A percentile compares a stretch with the other conserved stretches of the same genome.
phyloP scores from a whole-genome alignment of 768 basidiomycete genomes.

The Coprinellus micaceus region DNA sequence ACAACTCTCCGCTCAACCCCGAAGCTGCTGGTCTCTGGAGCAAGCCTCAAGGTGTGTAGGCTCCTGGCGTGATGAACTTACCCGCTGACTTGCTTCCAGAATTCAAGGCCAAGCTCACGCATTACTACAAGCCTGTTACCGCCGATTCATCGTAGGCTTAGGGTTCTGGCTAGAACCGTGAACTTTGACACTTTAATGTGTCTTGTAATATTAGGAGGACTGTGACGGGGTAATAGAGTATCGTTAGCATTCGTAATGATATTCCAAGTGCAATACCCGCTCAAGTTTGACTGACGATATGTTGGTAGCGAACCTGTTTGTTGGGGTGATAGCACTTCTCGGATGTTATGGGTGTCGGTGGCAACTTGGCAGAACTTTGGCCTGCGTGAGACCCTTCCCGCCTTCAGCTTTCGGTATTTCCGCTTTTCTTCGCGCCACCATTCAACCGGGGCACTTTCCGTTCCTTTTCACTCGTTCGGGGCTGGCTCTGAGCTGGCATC shows the following conservation, averaged over 20 bases:
- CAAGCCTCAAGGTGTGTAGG: constrained; percentile 53
- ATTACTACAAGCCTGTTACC: constrained; percentile 60
- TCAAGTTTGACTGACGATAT: too few relatives aligned
- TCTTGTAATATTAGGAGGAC: not conserved
- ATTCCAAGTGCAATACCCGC: too few relatives aligned
- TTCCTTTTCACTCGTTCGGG: not conserved
- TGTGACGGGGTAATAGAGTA: too few relatives aligned
- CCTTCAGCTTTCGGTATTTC: not conserved
- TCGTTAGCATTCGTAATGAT: too few relatives aligned
- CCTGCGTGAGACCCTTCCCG: too few relatives aligned
- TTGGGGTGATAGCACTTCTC: too few relatives aligned
- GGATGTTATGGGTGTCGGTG: too few relatives aligned
- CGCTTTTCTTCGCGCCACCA: not conserved
- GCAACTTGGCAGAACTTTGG: too few relatives aligned
- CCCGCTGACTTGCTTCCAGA: constrained; percentile 33
- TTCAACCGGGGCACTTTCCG: not conserved
- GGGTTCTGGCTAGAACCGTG: too few relatives aligned
- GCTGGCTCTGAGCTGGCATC: not conserved
- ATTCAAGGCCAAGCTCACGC: constrained; percentile 71
- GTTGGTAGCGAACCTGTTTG: too few relatives aligned
- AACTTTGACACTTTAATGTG: not conserved
- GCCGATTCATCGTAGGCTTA: constrained; percentile 32
- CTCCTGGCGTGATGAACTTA: not conserved
- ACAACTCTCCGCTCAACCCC: constrained; percentile 83
- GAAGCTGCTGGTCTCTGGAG: constrained; percentile 85